Conservation (phyloP, 106 monocot species). For the Narthecium ossifragum region DNA sequence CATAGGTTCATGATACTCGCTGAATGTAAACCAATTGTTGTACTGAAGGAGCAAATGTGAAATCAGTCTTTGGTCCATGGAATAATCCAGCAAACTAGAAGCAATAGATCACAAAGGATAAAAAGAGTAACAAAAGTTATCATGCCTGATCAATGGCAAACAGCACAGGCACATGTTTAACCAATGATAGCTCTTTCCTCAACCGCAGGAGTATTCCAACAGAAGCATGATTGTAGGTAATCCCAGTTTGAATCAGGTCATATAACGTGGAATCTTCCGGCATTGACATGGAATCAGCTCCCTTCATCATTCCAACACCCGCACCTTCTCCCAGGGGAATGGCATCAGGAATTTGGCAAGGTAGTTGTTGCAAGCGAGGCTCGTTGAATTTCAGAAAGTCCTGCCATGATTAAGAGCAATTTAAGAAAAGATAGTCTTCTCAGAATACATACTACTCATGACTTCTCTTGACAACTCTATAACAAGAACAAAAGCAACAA, state of each 20-base stretch:
- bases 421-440: too few species aligned
- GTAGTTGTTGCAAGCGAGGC: conserved; percentile 51
- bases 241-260: conserved; percentile 90
- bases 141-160: conserved; percentile 94
- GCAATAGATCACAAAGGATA: not conserved
- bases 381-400: conserved; percentile 94
- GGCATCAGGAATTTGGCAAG: conserved; percentile 78
- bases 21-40: conserved; percentile 99
- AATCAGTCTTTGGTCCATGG: not conserved
- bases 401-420: conserved; percentile 36
- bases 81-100: not conserved
- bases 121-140: not conserved
- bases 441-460: too few species aligned
- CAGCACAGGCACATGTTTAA: conserved; percentile 87
- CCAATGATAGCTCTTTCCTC: conserved; percentile 80
- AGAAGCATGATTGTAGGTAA: conserved; percentile 69
- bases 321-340: conserved; percentile 93
- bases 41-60: conserved; percentile 45
- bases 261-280: conserved; percentile 85
- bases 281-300: conserved; percentile 74
- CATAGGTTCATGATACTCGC: conserved; percentile 76
- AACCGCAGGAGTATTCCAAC: conserved; percentile 81
- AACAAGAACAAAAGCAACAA: too few species aligned
- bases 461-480: too few species aligned
- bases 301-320: conserved; percentile 43